A percentile compares a stretch with the other conserved stretches of the same genome.
Conservation (phyloP, 805 yeast species). For the Ogataea methylovora region DNA sequence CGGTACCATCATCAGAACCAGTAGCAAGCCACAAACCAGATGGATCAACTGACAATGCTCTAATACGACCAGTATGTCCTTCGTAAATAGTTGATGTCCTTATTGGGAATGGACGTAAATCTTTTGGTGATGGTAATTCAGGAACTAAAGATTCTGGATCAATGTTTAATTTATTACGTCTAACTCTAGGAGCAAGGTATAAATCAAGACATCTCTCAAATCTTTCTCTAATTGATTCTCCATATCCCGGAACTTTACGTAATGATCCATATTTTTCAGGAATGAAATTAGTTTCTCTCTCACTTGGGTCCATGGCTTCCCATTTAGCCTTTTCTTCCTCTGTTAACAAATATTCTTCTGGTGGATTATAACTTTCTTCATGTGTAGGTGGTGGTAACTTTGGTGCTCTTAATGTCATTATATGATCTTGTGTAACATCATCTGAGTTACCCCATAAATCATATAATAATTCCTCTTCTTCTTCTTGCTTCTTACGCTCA, state of each 20-base stretch:
- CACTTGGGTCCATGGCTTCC: slow-evolving; percentile 63
- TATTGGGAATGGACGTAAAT: slow-evolving; percentile 94
- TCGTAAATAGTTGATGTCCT: slow-evolving; percentile 73
- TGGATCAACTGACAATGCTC: slow-evolving; percentile 81
- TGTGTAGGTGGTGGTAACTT: slow-evolving; percentile 93
- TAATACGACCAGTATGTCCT: slow-evolving; percentile 80
- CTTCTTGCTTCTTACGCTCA: slow-evolving; percentile 40
- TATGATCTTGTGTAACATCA: slow-evolving; percentile 56
- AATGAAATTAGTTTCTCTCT: slow-evolving; percentile 68
- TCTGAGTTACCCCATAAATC: slow-evolving; percentile 83
- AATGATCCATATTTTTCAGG: slow-evolving; percentile 79
- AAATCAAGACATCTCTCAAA: slow-evolving; percentile 92
- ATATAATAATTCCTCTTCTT: slow-evolving; percentile 41
- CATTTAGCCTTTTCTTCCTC: slow-evolving; percentile 72
- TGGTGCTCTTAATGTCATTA: slow-evolving; percentile 93
- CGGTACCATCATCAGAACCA: slow-evolving; percentile 94
- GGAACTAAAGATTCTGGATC: slow-evolving; percentile 96
- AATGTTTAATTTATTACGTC: slow-evolving; percentile 81
- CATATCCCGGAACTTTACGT: slow-evolving; percentile 91
- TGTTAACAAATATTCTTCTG: slow-evolving; percentile 81
- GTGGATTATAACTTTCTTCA: slow-evolving; percentile 96
- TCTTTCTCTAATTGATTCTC: slow-evolving; percentile 76
- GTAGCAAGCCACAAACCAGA: slow-evolving; percentile 94
- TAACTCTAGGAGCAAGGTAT: slow-evolving; percentile 92
- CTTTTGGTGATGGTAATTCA: slow-evolving; percentile 94